Evolutionary conservation across 2,329 filamentous ascomycete species (phyloP).

Genomic region (Fusarium camptoceras): DNA sequence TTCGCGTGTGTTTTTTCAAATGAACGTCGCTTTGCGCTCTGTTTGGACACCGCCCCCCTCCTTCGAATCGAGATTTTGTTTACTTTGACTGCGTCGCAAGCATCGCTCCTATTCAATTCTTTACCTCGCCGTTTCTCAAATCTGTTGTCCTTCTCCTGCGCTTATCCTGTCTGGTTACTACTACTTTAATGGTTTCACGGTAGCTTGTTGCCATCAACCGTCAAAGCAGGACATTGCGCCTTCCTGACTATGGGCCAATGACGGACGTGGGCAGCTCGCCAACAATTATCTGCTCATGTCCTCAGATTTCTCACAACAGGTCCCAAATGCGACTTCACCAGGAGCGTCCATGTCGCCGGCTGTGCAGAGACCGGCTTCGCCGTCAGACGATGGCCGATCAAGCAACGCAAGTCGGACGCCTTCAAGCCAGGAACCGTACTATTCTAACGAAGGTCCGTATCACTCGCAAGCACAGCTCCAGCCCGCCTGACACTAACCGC

Average conservation of each 20-base stretch:
- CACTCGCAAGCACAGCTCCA: neutral
- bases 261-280: conserved; percentile 46
- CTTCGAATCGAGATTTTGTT: conserved; percentile 18
- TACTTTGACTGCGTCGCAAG: conserved; percentile 1
- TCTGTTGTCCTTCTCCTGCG: neutral
- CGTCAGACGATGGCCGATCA: conserved; percentile 47
- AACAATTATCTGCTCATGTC: conserved; percentile 45
- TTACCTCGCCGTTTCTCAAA: neutral
- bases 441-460: conserved; percentile 69
- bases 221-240: conserved; percentile 15
- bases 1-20: conserved; percentile 42
- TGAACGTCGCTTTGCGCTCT: conserved; percentile 28
- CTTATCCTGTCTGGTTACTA: neutral
- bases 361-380: conserved; percentile 38
- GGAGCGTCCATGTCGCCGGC: conserved; percentile 48
- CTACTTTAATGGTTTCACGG: neutral
- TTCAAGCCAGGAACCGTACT: conserved; percentile 57
- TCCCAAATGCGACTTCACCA: conserved; percentile 41
- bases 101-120: conserved; percentile 6
- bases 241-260: conserved; percentile 52
- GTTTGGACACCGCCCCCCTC: conserved; percentile 28
- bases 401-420: conserved; percentile 45
- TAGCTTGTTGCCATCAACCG: conserved; percentile 11
- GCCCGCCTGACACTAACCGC: conserved; percentile 25
- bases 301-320: conserved; percentile 26